Base-by-base conservation (phyloP, 2,329 filamentous ascomycete species). In the Fusarium setosum region DNA sequence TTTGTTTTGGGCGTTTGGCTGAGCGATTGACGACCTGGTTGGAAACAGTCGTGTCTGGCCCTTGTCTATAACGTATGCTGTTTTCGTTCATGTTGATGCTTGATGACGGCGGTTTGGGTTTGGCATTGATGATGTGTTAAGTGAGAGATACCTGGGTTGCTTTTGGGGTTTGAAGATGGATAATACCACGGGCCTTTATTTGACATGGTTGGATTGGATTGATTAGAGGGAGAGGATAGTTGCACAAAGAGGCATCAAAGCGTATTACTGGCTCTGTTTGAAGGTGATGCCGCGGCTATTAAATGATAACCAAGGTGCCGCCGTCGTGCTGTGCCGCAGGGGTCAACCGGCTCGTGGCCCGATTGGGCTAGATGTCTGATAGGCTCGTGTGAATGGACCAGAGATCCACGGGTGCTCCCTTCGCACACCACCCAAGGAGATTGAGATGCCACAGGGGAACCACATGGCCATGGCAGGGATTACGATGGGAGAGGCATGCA, bases 1-100 rank as follows among this genome's bases (percentile, higher is more conserved):
- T 59, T 59, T 61, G 49, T 54, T 63, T 51, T 52, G 47, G 64
- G 65, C 61, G 65, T 68, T 68, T 66, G 65, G 57, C 47, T 59
- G 59, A 38, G 23, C 47, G 45, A 41, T 32, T 20, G 59, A 41
- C 20, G 55, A 35, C 17, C 32, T 42, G 44, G 41, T 59, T 62
- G 57, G 65, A 59, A 53, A 66, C 31, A 51, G 41, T 52, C 42
- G 24, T 32, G 52, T 38, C 54, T 60, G 63, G 55, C 56, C 49
- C 35, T 29, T 45, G 42, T 45, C 24, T 62, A 37, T 37, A 32
- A 20, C 5, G 13, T 44, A 26, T 26, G 24, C 23, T 53, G 37
- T 53, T 56, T 40, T 61, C 38, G 23, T 37, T 63, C 29, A 20
- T 54, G 45, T 59, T 41, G 53, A 63, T 63, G 60, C 51, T 60